Evolutionary conservation across 1,284 basidiomycete species (phyloP).

Genomic region (Papiliotrema nemorosa): DNA sequence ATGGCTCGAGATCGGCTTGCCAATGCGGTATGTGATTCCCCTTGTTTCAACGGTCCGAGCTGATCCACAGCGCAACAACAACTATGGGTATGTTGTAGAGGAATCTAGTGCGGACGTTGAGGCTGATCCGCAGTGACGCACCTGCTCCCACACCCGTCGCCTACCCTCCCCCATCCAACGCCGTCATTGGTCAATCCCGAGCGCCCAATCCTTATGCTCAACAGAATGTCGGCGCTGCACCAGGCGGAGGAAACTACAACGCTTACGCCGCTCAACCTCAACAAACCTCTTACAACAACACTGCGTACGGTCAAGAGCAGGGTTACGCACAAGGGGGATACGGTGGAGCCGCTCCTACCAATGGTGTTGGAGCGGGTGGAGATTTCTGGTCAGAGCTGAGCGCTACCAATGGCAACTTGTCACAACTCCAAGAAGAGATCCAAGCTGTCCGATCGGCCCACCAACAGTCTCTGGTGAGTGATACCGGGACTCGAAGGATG

Average conservation of each 20-base stretch:
- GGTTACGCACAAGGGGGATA: conserved; percentile 9
- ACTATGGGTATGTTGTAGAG: conserved; percentile 26
- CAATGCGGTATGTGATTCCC: conserved; percentile 24
- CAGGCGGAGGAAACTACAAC: conserved; percentile 17
- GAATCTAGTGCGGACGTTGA: too few relatives aligned
- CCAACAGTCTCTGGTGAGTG: conserved; percentile 22
- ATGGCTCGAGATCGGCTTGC: conserved; percentile 39
- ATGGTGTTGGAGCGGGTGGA: conserved; percentile 19
- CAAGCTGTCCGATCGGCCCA: conserved; percentile 44
- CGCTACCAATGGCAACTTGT: conserved; percentile 31
- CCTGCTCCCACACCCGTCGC: conserved; percentile 18
- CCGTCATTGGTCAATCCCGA: conserved; percentile 31
- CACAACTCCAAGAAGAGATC: conserved; percentile 44
- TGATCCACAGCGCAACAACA: conserved; percentile 20
- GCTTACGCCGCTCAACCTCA: conserved; percentile 19
- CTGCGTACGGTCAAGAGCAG: conserved; percentile 4
- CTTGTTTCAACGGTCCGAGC: background rate
- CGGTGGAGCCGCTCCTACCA: conserved; percentile 35
- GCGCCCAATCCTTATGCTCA: conserved; percentile 39
- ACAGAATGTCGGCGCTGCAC: conserved; percentile 18
- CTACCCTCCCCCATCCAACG: conserved; percentile 35
- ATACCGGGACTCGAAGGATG: too few relatives aligned
- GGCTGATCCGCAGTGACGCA: conserved; percentile 21
- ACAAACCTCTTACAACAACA: background rate
- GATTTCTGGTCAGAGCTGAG: conserved; percentile 47